Evolutionary conservation across 768 basidiomycete genomes (phyloP).

Genomic region (Auriscalpium vulgare): DNA sequence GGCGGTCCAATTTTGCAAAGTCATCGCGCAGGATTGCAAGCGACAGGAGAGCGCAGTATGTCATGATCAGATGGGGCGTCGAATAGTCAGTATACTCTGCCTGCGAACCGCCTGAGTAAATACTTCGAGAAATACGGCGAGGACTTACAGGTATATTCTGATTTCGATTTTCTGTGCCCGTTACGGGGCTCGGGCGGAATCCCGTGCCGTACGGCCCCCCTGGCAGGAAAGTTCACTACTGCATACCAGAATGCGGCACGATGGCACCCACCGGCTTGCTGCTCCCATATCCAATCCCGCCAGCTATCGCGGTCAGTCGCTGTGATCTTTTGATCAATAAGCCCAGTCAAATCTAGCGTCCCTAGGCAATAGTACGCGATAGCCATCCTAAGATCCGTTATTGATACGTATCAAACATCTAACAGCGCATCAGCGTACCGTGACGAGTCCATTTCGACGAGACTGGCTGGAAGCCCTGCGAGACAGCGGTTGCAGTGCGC

Average conservation of each 20-base stretch:
- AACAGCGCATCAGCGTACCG: constrained; percentile 34
- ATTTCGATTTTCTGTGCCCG: constrained; percentile 20
- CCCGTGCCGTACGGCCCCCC: constrained; percentile 55
- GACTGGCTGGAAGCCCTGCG: constrained; percentile 57
- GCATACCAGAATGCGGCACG: constrained; percentile 1
- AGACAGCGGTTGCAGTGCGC: constrained; percentile 63
- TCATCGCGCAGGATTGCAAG: constrained; percentile 87
- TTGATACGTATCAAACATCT: neutral
- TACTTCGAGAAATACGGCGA: neutral
- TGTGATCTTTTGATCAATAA: constrained; percentile 36
- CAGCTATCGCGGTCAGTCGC: constrained; percentile 52
- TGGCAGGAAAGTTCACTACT: constrained; percentile 18
- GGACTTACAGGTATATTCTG: constrained; percentile 8
- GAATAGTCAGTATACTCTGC: constrained; percentile 43
- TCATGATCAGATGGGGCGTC: constrained; percentile 83
- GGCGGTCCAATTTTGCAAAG: constrained; percentile 59
- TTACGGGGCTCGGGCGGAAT: constrained; percentile 72
- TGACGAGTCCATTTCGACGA: constrained; percentile 63
- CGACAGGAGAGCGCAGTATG: constrained; percentile 82
- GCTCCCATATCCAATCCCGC: constrained; percentile 84
- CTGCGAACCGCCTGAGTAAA: constrained; percentile 13
- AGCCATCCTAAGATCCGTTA: constrained; percentile 49
- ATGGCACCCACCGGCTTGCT: constrained; percentile 53
- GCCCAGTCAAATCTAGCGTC: constrained; percentile 67
- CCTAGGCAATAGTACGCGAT: constrained; percentile 87